Evolutionary conservation across 164 flowering plant genomes (phyloP).

Genomic region (Chimonanthus praecox): DNA sequence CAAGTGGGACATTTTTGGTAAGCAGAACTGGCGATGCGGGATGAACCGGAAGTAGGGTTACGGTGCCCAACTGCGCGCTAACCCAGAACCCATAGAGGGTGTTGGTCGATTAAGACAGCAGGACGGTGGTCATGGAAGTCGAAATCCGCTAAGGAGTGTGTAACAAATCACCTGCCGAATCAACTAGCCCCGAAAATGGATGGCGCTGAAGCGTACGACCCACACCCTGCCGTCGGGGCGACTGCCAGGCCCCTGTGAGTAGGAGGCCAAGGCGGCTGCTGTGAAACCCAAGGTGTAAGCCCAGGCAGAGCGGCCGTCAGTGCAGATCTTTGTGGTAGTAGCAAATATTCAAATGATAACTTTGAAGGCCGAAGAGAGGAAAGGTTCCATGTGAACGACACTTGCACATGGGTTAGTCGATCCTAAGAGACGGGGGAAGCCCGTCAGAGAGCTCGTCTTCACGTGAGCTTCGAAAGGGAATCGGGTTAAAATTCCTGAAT

Average conservation of each 20-base stretch:
- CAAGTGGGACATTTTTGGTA: conserved; percentile 6
- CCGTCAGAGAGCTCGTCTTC: too few species aligned
- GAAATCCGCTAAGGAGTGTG: too few species aligned
- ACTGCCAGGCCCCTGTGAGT: conserved; percentile 16
- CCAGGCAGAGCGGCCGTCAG: not conserved
- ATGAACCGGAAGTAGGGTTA: conserved; percentile 8
- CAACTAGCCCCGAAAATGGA: conserved; percentile 35
- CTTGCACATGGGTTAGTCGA: too few species aligned
- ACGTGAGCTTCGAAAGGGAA: not conserved
- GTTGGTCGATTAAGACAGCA: too few species aligned
- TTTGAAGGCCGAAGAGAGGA: conserved; percentile 3
- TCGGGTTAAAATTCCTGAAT: conserved; percentile 9
- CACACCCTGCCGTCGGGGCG: conserved; percentile 21
- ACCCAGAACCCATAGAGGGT: too few species aligned
- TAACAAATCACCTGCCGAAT: conserved; percentile 28
- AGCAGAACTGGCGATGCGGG: conserved; percentile 5
- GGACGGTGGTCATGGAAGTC: too few species aligned
- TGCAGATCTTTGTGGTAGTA: not conserved
- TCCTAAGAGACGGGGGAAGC: too few species aligned
- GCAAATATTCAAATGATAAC: conserved; percentile 2
- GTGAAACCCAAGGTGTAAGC: conserved; percentile 4
- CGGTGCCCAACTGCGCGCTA: conserved; percentile 3
- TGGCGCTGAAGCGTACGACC: conserved; percentile 26
- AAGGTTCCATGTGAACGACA: not conserved
- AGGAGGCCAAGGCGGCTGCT: conserved; percentile 14